Evolutionary conservation across 2,329 filamentous ascomycete genomes (phyloP).

Genomic region (Xylaria sp.): DNA sequence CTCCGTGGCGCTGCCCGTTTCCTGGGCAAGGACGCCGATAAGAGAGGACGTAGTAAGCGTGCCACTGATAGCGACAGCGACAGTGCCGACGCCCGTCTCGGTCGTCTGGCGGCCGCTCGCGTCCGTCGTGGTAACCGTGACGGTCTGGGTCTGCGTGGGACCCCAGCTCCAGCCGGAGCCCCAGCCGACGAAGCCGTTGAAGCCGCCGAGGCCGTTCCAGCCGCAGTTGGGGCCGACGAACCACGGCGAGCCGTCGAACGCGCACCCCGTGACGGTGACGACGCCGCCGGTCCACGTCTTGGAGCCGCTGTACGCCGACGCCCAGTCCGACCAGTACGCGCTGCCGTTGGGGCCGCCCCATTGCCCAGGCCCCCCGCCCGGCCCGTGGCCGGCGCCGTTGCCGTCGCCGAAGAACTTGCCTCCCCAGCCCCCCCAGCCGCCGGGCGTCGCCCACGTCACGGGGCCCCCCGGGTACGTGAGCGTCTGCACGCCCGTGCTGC

Average conservation of each 20-base stretch:
- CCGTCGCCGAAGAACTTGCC: conserved; percentile 28
- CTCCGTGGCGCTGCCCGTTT: conserved; percentile 15
- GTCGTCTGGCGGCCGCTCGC: conserved; percentile 39
- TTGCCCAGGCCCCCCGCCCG: conserved; percentile 7
- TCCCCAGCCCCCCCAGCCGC: conserved; percentile 40
- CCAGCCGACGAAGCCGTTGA: conserved; percentile 49
- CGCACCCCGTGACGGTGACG: conserved; percentile 51
- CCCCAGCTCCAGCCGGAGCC: conserved; percentile 49
- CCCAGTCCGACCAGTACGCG: conserved; percentile 41
- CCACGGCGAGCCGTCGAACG: conserved; percentile 49
- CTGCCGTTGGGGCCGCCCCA: conserved; percentile 26
- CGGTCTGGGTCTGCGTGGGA: conserved; percentile 43
- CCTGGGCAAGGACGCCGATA: conserved; percentile 22
- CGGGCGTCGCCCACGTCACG: conserved; percentile 44
- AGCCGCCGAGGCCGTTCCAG: conserved; percentile 44
- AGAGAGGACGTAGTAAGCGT: conserved; percentile 41
- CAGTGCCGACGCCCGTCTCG: conserved; percentile 37
- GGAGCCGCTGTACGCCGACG: conserved; percentile 37
- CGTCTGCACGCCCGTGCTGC: conserved; percentile 48
- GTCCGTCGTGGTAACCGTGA: conserved; percentile 44
- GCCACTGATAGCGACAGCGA: conserved; percentile 43
- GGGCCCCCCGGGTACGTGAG: conserved; percentile 44
- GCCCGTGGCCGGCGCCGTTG: conserved; percentile 14
- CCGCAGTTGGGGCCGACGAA: conserved; percentile 46
- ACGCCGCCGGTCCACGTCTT: conserved; percentile 46